These are phyloP conservation scores for Lachnellula cervina DNA, from an alignment of 2,329 filamentous ascomycete genomes.

Conservation along the genomic window DNA sequence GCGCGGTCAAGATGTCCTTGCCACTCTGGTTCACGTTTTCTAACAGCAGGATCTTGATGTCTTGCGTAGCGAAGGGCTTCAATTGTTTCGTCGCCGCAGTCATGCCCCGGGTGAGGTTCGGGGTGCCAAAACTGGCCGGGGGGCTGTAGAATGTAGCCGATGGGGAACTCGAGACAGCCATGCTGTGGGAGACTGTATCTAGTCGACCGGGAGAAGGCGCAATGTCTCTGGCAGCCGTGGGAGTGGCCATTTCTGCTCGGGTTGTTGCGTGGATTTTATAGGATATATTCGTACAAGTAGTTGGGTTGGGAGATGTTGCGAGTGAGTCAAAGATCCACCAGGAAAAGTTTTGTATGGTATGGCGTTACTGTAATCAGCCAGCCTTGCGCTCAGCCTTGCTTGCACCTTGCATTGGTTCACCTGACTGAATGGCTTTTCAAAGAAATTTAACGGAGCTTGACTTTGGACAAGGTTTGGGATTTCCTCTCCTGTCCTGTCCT, in stretches of 20 bases:
- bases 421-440: background rate
- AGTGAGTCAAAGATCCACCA: background rate
- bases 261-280: background rate
- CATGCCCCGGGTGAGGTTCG: slow-evolving; percentile 37
- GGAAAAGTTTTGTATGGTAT: background rate
- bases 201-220: slow-evolving; percentile 31
- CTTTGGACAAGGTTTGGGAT: background rate
- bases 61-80: slow-evolving; percentile 92
- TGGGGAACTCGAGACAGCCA: slow-evolving; percentile 71
- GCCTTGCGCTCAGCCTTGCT: slow-evolving; percentile 1
- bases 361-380: background rate
- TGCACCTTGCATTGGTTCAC: background rate
- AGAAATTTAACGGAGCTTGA: background rate
- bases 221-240: slow-evolving; percentile 44
- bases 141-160: slow-evolving; percentile 70
- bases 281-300: background rate
- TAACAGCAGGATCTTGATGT: slow-evolving; percentile 91
- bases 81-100: slow-evolving; percentile 61
- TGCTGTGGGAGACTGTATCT: slow-evolving; percentile 49
- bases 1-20: slow-evolving; percentile 70
- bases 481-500: background rate
- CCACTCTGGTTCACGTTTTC: slow-evolving; percentile 96
- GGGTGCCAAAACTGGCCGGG: slow-evolving; percentile 55
- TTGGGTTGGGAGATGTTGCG: background rate
- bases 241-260: slow-evolving; percentile 23